Conservation (phyloP, 768 basidiomycete genomes). For the Boletus rubropictus region DNA sequence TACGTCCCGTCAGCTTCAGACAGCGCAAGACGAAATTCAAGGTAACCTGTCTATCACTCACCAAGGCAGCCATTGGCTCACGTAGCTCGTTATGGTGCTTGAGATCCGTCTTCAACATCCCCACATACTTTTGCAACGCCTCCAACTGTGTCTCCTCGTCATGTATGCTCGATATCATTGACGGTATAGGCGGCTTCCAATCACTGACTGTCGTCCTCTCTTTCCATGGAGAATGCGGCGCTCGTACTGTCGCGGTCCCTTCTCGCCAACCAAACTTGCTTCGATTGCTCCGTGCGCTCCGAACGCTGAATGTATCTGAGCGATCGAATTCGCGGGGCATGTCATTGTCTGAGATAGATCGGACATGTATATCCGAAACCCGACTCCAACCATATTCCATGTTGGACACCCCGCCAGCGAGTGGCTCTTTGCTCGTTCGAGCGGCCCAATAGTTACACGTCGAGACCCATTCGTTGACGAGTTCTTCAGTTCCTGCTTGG, state of each 20-base stretch:
- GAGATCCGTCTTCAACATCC: slow-evolving; percentile 68
- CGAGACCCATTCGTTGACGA: slow-evolving; percentile 98
- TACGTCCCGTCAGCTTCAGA: too few relatives aligned
- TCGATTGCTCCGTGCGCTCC: slow-evolving; percentile 67
- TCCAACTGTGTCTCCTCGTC: slow-evolving; percentile 94
- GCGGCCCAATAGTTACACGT: slow-evolving; percentile 99
- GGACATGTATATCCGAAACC: slow-evolving; percentile 50
- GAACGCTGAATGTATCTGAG: slow-evolving; percentile 64
- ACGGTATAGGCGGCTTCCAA: slow-evolving; percentile 89
- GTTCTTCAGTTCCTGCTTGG: slow-evolving; percentile 96
- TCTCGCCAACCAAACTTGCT: slow-evolving; percentile 74
- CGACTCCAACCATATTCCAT: slow-evolving; percentile 99
- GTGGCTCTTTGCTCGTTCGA: slow-evolving; percentile 88
- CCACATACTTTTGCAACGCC: slow-evolving; percentile 77
- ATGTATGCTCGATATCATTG: slow-evolving; percentile 75
- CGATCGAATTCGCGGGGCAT: slow-evolving; percentile 43
- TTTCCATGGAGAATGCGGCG: slow-evolving; percentile 62
- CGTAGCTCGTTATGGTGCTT: slow-evolving; percentile 79
- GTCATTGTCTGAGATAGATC: slow-evolving; percentile 56
- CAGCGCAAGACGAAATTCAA: not conserved
- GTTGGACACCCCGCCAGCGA: slow-evolving; percentile 94
- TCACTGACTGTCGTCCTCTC: slow-evolving; percentile 82
- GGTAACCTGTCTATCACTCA: slow-evolving; percentile 27
- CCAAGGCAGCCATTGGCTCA: slow-evolving; percentile 75
- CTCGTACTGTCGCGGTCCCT: slow-evolving; percentile 57